Conservation (phyloP, 2,329 filamentous ascomycete species). For the Claviceps sp. region DNA sequence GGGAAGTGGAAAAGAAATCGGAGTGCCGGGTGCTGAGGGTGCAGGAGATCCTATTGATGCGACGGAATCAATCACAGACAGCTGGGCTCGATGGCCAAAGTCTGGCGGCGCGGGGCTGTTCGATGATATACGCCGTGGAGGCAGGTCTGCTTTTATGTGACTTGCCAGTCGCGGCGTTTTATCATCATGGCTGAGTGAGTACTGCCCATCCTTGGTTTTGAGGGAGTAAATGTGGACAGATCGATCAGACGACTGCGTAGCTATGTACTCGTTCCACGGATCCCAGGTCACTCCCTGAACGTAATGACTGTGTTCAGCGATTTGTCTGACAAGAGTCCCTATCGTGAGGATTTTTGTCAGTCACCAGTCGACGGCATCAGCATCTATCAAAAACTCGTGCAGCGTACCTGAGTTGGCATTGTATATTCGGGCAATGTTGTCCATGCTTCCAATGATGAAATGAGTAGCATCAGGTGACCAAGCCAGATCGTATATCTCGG, state of each 20-base stretch:
- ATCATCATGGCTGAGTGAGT: conserved; percentile 56
- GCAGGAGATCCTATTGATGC: conserved; percentile 63
- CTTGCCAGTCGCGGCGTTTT: conserved; percentile 71
- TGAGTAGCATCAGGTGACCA: conserved; percentile 96
- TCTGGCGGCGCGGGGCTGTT: conserved; percentile 88
- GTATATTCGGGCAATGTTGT: conserved; percentile 95
- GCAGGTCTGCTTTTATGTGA: conserved; percentile 73
- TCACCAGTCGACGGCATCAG: conserved; percentile 1
- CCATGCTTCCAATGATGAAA: conserved; percentile 98
- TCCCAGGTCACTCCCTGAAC: conserved; percentile 98
- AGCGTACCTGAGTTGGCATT: conserved; percentile 73
- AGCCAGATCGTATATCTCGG: conserved; percentile 94
- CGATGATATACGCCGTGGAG: conserved; percentile 76
- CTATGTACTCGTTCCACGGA: conserved; percentile 93
- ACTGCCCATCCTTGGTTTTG: conserved; percentile 92
- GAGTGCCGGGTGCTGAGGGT: conserved; percentile 86
- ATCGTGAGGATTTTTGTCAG: conserved; percentile 2
- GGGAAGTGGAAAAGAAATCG: conserved; percentile 73
- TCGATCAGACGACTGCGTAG: conserved; percentile 93
- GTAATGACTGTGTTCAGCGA: conserved; percentile 95
- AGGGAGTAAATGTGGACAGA: conserved; percentile 96
- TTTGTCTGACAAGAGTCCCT: conserved; percentile 67
- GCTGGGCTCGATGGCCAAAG: conserved; percentile 51
- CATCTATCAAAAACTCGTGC: not conserved
- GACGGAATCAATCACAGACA: conserved; percentile 40